Conservation (phyloP, 2,329 filamentous ascomycete species). For the Talaromyces rugulosus region DNA sequence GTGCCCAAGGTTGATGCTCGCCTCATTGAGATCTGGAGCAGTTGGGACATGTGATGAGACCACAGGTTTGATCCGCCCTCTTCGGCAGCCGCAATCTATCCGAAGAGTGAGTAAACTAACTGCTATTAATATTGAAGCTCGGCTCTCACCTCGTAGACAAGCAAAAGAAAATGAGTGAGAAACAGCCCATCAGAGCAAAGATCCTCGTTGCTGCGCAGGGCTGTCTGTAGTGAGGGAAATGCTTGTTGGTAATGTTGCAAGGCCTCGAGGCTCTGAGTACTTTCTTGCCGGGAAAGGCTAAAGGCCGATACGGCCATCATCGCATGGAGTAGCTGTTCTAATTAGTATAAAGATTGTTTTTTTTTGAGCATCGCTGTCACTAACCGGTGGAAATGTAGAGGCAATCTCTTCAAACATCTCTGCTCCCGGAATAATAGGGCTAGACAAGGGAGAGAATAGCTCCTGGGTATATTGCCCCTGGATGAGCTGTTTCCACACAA, state of each 20-base stretch:
- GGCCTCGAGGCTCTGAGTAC: slow-evolving; percentile 44
- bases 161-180: slow-evolving; percentile 54
- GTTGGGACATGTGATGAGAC: slow-evolving; percentile 51
- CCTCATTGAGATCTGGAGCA: slow-evolving; percentile 48
- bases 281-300: slow-evolving; percentile 46
- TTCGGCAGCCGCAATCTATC: slow-evolving; percentile 45
- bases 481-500: slow-evolving; percentile 40
- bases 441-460: slow-evolving; percentile 17
- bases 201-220: slow-evolving; percentile 44
- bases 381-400: slow-evolving; percentile 48
- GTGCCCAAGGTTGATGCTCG: slow-evolving; percentile 39
- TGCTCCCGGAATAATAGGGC: slow-evolving; percentile 26
- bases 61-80: slow-evolving; percentile 48
- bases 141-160: slow-evolving; percentile 51
- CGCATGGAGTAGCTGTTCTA: slow-evolving; percentile 49
- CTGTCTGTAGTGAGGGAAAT: slow-evolving; percentile 45
- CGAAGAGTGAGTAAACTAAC: neutral
- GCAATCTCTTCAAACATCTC: slow-evolving; percentile 47
- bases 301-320: slow-evolving; percentile 57
- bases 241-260: slow-evolving; percentile 54
- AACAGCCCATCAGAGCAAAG: slow-evolving; percentile 55
- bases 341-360: slow-evolving; percentile 2
- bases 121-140: neutral
- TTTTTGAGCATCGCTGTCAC: slow-evolving; percentile 20
- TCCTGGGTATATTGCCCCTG: slow-evolving; percentile 21